Evolutionary conservation across 441 rosid genomes (phyloP), one percentile per base, ranked within the genome.

Genomic region (Geranium incanum): DNA sequence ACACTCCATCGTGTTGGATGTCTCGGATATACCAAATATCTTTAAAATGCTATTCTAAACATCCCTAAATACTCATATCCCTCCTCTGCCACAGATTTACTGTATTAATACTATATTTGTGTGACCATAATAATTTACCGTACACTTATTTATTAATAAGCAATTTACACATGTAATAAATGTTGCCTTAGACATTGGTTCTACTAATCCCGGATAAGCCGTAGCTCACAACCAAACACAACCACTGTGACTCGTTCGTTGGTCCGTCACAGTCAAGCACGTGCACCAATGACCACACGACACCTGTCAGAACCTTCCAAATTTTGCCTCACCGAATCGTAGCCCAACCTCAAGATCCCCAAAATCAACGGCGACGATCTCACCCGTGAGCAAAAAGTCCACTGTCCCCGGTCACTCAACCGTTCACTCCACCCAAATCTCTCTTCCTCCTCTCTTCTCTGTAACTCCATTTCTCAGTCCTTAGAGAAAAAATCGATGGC

Each of bases 231-330:
- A 50, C 59, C 59, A 50, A 50, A 50, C 59, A 50, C 59, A 50
- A n/a, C 59, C 59, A n/a, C 5, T 12, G 16, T 1, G 59, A 50
- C 15, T 16, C 59, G 59, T 50, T n/a, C 7, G 65, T 66, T 69
- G 70, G 70, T 28, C 68, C 21, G 79, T 72, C 73, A 36, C 15
- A 50, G 36, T 69, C 70, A 13, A 50, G 70, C 79, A 72, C 71
- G 72, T 69, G 67, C 64, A 16, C 59, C 59, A 50, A 50, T 2
- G 7, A 43, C 48, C 18, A 36, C 3, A 33, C 52, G 68, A 50
- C 13, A 36, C 33, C 9, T 41, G 19, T 33, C 67, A 37, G 36
- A 65, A 48, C 75, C 36, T 55, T 55, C 37, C 18, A 8, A 41
- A 18, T 45, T 45, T 8, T 9, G 52, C 13, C 52, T 8, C 52